Conservation (phyloP, 1,284 basidiomycete species). For the Microbotryum scabiosae region DNA sequence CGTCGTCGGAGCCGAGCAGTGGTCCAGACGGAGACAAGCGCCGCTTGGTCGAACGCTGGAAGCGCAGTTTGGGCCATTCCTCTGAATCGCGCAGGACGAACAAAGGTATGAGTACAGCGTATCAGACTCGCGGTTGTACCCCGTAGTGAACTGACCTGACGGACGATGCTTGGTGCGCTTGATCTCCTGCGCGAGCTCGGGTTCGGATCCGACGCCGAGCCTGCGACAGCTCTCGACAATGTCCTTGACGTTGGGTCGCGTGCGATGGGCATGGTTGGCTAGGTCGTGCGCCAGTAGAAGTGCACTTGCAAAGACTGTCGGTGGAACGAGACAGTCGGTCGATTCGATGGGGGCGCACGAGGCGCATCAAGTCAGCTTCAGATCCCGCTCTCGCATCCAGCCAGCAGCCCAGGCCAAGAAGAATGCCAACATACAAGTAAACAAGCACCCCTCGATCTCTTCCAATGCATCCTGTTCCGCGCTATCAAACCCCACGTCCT, state of each 20-base stretch:
- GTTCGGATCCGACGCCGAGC: slow-evolving; percentile 8
- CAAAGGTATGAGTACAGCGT: no score
- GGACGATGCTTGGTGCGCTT: neutral
- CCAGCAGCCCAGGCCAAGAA: neutral
- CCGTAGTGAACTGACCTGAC: no score
- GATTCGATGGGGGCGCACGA: neutral
- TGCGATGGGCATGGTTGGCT: slow-evolving; percentile 14
- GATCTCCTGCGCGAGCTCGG: neutral
- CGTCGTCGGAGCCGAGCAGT: no score
- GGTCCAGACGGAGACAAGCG: no score
- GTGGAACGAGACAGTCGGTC: neutral
- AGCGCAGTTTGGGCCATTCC: no score
- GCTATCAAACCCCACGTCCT: slow-evolving; percentile 5
- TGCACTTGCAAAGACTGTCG: slow-evolving; percentile 15
- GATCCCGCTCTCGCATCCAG: no score
- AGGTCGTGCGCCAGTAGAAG: slow-evolving; percentile 9
- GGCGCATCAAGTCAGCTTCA: no score
- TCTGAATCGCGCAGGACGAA: no score
- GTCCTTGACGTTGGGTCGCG: slow-evolving; percentile 12
- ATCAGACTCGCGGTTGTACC: no score
- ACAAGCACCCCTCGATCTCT: slow-evolving; percentile 17
- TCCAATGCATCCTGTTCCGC: slow-evolving; percentile 11
- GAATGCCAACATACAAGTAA: slow-evolving; percentile 2
- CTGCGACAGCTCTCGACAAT: slow-evolving; percentile 4
- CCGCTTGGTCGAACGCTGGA: no score